Base-by-base conservation (phyloP, 2,329 filamentous ascomycete species). In the Fusarium napiforme region DNA sequence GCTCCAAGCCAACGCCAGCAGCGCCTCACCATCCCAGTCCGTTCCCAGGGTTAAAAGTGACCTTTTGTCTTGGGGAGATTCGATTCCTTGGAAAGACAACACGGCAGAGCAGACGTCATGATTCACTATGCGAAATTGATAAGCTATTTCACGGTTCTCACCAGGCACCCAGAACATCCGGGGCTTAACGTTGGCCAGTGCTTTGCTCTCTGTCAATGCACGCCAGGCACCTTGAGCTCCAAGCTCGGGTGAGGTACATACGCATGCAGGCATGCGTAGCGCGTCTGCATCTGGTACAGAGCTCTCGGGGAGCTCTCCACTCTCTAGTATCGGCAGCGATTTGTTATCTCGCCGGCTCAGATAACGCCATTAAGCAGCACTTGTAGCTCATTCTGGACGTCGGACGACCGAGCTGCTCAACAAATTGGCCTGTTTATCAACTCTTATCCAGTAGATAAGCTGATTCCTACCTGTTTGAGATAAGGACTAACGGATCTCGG, bases 281-380 rank as follows among this genome's bases (percentile, higher is more conserved):
- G 52, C 28, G 46, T 70, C 66, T 59, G 58, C 52, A 49, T 67
- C 53, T 56, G 28, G 36, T 59, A 47, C 9, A 16, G 9, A 73
- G 65, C 65, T 66, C 56, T 58, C 9, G 45, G 26, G 30, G 39
- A 77, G 67, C 70, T 74, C 64, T 66, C 60, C 64, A 63, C 66
- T 60, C 59, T 36, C 19, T 23, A 43, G 47, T 71, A 55, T 66
- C 71, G 58, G 52, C 59, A 49, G 62, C 68, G 61, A 67, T 73
- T 73, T 61, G 72, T 67, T 74, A 74, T 76, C 73, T 76, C 37
- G 56, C 56, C 23, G 23, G 28, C 21, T 75, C 75, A 65, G 76
- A 78, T 78, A 78, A 78, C 77, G 72, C 76, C 77, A 78, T 78
- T 65, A 68, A 57, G 43, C 53, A 52, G 65, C 60, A 53, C 61